Base-by-base conservation (phyloP, 108 stramenopile species). In the Skeletonema potamos region DNA sequence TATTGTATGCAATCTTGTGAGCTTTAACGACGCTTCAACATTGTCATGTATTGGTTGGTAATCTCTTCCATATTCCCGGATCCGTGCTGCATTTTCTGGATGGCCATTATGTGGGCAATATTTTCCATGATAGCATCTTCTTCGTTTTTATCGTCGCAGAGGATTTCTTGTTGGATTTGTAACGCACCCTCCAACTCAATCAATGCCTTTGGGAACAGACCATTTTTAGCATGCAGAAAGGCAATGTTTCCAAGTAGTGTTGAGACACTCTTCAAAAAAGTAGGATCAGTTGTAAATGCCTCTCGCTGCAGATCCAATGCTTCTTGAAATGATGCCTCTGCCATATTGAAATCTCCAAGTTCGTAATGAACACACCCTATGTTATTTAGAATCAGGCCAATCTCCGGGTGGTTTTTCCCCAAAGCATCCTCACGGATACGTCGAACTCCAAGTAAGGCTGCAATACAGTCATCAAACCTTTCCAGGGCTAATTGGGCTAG, bases 111-210 rank as follows among this genome's bases (percentile, higher is more conserved):
- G 48, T 78, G 70, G 18, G 77, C 77, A 36, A 78, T 78, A 36
- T 71, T 78, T 70, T 70, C 64, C 3, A 62, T 48, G 12, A 78
- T 78, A 44, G 64, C 69, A 34, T 46, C 70, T 30, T 22, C 17
- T 20, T 46, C 51, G 34, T 48, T 46, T 51, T 58, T 18, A 36
- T 78, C 77, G 26, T 71, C 77, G 27, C 59, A 66, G 0, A 78
- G 64, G 27, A 78, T 78, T 13, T 78, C 70, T 58, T 66, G 69
- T 36, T 65, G 58, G 37, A 78, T 78, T 59, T 78, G 77, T 57
- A 78, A 43, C 28, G 77, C 77, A n/a, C 77, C 77, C 30, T 78
- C 77, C 8, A 78, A 56, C 54, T 78, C 77, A 24, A 78, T 78
- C 43, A 78, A 58, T 26, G 77, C 77, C 58, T 78, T 78, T 17